Base-by-base conservation (phyloP, 805 yeast species). In the Metahyphopichia silvanorum region DNA sequence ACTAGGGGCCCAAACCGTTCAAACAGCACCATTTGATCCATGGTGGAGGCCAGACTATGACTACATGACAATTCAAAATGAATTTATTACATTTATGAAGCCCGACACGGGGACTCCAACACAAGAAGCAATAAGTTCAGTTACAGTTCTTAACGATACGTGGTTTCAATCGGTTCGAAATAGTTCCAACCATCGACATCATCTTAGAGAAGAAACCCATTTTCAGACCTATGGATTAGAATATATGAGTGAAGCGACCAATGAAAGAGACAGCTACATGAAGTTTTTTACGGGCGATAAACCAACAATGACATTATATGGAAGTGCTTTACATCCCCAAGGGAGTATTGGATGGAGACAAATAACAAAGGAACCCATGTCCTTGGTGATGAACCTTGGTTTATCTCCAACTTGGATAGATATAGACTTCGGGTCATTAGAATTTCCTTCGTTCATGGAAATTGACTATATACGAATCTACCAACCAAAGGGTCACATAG, bases 21-120 rank as follows among this genome's bases (percentile, higher is more conserved):
- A 67, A 37, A 53, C 63, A n/a, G 70, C 71, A 4, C 70, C 72
- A 8, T 59, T 63, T 43, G 72, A 67, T 35, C 51, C 63, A 16
- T 64, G 71, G 70, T 63, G 60, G 48, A 44, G 55, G 35, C 70
- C 71, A 4, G 69, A 64, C 35, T 63, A 63, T 40, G 49, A 55
- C 28, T 63, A 51, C 29, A 43, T 65, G 34, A 34, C 43, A 16
- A 55, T 66, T 22, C 33, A 47, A 21, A 46, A 62, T 37, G 13
- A 25, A 16, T 47, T 51, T 15, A 38, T 55, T 10, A 63, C 70
- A 6, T 43, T 55, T 14, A 57, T 64, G 61, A 63, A 64, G 47
- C 37, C 59, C 5, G 58, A 61, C 30, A 53, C 59, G 3, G 71
- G 71, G 9, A 61, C 66, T 2, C 60, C 63, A 4, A 47, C 47